Base-by-base conservation (phyloP, 257 asterid genomes). In the Pogostemon cablin region DNA sequence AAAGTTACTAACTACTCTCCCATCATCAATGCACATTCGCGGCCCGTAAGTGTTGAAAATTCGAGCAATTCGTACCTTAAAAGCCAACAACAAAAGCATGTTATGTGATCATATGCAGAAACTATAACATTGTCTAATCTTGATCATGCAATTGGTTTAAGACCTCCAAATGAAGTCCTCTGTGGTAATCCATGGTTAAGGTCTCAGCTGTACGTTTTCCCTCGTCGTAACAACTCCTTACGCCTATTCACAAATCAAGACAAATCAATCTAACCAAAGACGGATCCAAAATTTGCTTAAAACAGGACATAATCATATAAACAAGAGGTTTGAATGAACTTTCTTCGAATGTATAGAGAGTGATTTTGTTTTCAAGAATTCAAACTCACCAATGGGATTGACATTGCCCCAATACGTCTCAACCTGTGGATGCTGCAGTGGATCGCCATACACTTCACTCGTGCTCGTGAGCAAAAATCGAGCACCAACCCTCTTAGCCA, bases 361-460 rank as follows among this genome's bases (percentile, higher is more conserved):
- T 25, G 32, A 25, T 25, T 25, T 1, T 25, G 32, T 25, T 25
- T 25, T 25, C 32, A 25, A 25, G 32, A 25, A 25, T 25, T 25
- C 32, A 25, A 25, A 69, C 88, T 77, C 12, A 90, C 98, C 97
- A 60, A 93, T 93, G 41, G 98, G 96, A 67, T 93, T 90, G 47
- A 93, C 97, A 12, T 93, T 93, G 77, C 93, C 98, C 98, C 98
- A 93, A 35, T 90, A 88, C 43, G 90, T 83, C 84, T 93, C 98
- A 1, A 67, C 67, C 48, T 88, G 98, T 40, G 98, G 97, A 77
- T 90, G 97, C 77, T 93, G 78, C 88, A 92, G 81, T 6, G 96
- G 97, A 69, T 90, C 97, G 25, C 97, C 98, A 65, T 92, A 92
- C 50, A 92, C 95, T 77, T 90, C 98, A 55, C 98, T 88, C 6